These are phyloP conservation scores for Poteriospumella lacustris DNA, from an alignment of 108 stramenopile genomes.

Conservation along the genomic window DNA sequence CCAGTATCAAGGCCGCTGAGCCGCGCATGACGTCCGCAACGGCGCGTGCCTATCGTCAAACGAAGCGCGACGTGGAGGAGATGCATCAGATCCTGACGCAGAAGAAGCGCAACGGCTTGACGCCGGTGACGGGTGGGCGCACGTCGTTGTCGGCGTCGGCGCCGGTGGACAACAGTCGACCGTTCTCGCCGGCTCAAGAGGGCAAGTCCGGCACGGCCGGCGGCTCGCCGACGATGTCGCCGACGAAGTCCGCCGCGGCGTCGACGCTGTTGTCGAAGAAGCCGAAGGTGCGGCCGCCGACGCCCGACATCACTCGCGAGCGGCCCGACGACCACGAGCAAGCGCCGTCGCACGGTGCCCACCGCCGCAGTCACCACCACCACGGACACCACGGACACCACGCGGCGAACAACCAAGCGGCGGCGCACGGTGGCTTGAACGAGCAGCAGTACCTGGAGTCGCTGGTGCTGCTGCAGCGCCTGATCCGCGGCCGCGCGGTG, in stretches of 20 bases:
- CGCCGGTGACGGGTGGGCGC: too few relatives aligned
- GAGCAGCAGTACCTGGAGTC: slow-evolving; percentile 27
- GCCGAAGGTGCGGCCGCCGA: slow-evolving; percentile 38
- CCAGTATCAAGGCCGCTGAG: slow-evolving; percentile 11
- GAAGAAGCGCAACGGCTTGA: background rate
- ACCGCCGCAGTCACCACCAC: too few relatives aligned
- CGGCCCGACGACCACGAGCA: too few relatives aligned
- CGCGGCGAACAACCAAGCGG: background rate
- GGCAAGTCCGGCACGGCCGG: background rate
- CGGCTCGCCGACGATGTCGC: background rate
- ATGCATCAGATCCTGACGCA: slow-evolving; percentile 16
- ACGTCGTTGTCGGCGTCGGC: background rate
- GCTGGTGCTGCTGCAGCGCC: slow-evolving; percentile 39
- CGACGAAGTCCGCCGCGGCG: too few relatives aligned
- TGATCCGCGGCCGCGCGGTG: slow-evolving; percentile 51
- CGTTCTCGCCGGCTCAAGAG: background rate
- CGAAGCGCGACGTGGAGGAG: slow-evolving; percentile 22
- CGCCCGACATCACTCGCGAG: slow-evolving; percentile 23
- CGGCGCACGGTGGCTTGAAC: background rate
- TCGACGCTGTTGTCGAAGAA: background rate
- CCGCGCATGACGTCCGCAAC: slow-evolving; percentile 22
- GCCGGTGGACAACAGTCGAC: background rate
- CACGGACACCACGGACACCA: too few relatives aligned
- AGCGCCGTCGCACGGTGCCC: too few relatives aligned
- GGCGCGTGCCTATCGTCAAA: background rate